These are phyloP conservation scores for Cardiospermum halicacabum DNA, from an alignment of 345 rosid genomes.

Conservation along the genomic window DNA sequence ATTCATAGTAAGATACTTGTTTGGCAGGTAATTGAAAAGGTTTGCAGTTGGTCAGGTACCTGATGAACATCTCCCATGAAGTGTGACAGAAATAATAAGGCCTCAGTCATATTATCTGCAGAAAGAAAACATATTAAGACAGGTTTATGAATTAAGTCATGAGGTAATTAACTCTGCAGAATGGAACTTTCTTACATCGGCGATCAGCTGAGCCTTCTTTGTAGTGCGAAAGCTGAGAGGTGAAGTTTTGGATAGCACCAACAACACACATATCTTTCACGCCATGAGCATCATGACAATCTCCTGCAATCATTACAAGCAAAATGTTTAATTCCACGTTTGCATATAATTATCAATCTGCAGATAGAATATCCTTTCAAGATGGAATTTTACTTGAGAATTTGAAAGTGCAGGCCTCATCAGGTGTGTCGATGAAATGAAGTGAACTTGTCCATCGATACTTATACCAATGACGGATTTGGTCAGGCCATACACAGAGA, in stretches of 20 bases:
- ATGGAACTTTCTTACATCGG: conserved; percentile 37
- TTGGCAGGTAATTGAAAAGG: not conserved
- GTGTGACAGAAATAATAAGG: conserved; percentile 81
- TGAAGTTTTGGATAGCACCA: conserved; percentile 86
- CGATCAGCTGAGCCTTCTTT: conserved; percentile 84
- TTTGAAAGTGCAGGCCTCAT: conserved; percentile 47
- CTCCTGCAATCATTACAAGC: conserved; percentile 44
- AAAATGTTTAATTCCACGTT: not conserved
- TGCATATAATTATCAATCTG: not conserved
- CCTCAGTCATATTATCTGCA: conserved; percentile 91
- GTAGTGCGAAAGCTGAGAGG: conserved; percentile 86
- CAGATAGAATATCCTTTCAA: not conserved
- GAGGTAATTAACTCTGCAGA: not conserved
- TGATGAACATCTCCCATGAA: conserved; percentile 96
- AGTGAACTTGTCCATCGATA: conserved; percentile 76
- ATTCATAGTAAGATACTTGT: not conserved
- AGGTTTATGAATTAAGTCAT: not conserved
- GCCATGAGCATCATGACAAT: conserved; percentile 69
- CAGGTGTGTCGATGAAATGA: conserved; percentile 78
- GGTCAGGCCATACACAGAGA: conserved; percentile 70
- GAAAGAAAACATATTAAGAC: not conserved
- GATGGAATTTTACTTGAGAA: conserved; percentile 37
- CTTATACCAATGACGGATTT: conserved; percentile 66
- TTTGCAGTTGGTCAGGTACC: conserved; percentile 28
- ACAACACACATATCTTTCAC: conserved; percentile 63